A percentile compares a stretch with the other conserved stretches of the same genome.
These are phyloP conservation scores for Eutrema heterophyllum DNA, from an alignment of 345 rosid species.

Conservation along the genomic window DNA sequence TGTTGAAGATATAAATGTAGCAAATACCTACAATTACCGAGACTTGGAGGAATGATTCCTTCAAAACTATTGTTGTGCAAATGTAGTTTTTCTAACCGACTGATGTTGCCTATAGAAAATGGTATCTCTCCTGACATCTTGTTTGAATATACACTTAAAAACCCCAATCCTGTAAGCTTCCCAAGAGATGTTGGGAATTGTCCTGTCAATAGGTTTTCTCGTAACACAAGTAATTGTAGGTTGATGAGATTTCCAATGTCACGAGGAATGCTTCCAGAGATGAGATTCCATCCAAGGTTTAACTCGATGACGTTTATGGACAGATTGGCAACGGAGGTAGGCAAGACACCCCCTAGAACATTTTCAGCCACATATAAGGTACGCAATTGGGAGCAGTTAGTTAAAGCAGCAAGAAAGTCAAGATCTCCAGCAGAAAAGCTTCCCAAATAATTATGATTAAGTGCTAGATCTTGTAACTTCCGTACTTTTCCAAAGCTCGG, in stretches of 20 bases:
- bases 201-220: background rate
- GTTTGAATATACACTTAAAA: background rate
- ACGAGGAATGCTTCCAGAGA: background rate
- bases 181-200: conserved; percentile 4
- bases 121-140: background rate
- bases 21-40: background rate
- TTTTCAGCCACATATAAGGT: background rate
- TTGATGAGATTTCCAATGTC: background rate
- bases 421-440: background rate
- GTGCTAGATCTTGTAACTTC: background rate
- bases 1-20: background rate
- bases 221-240: background rate
- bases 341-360: background rate
- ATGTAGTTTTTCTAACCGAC: background rate
- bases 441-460: background rate
- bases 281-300: background rate
- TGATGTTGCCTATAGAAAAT: background rate
- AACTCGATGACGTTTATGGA: background rate
- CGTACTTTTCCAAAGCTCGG: background rate
- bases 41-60: conserved; percentile 8
- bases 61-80: background rate
- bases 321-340: background rate
- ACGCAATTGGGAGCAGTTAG: background rate
- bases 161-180: background rate
- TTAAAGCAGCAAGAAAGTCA: background rate